Base-by-base conservation (phyloP, 257 asterid species). In the Solanum pennellii region DNA sequence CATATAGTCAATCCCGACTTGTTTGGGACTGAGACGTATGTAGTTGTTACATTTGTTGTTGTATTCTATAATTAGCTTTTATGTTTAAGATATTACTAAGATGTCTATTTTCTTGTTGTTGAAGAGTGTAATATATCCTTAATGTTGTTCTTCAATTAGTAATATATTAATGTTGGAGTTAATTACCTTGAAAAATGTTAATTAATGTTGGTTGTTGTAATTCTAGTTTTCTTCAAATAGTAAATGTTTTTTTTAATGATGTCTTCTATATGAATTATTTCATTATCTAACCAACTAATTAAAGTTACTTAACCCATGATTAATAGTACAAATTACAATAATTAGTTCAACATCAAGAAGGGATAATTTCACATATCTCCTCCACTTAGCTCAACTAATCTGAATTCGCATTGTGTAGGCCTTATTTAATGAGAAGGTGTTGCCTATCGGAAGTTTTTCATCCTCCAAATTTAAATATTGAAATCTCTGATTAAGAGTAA, bases 61-160 rank as follows among this genome's bases (percentile, higher is more conserved):
- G 47, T 37, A 73, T 9, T 44, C 15, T 77, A 77, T 77, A 37
- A 73, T n/a, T 25, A 25, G 27, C 14, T 4, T 80, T 29, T 47
- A 27, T 80, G 84, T 80, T 45, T 13, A 77, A 41, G n/a, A 77
- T 77, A 44, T 77, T n/a, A 42, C 83, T 79, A 79, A 79, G 25
- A 9, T 79, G 84, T 80, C 29, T 21, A 45, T 45, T 45, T 79
- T 25, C 42, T 79, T 79, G 1, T 77, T 77, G 65, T 79, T 27
- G 23, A 79, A 79, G 84, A 15, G 84, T 79, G 84, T 79, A 7
- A 39, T 1, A 74, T 27, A 29, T 49, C 39, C 85, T 80, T 47
- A 47, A 47, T 27, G 68, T 27, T 79, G 25, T 45, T 8, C 37
- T 27, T 45, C 65, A 45, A 45, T 52, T 45, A 25, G 33, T 79